Evolutionary conservation across 2,329 filamentous ascomycete genomes (phyloP), one percentile per base, ranked within the genome.

Genomic region (Coccinonectria pachysandricola): DNA sequence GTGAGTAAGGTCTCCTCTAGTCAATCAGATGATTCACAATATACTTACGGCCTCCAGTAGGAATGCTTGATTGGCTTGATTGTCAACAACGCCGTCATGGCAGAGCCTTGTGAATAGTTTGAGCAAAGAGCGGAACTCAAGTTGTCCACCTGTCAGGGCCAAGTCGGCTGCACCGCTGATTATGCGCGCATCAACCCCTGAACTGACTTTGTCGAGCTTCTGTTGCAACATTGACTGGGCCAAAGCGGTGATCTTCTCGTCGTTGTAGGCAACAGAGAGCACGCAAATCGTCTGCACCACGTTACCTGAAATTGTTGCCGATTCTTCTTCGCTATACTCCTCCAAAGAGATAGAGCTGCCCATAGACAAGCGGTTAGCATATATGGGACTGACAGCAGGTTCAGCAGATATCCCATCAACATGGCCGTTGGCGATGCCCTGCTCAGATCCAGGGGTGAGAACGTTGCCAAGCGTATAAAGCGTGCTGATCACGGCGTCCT

Each of bases 381-480:
- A 75, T 1, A 74, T 57, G 7, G 59, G 51, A 1, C 57, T 46
- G 12, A 56, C 28, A 1, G 43, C 53, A 6, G 56, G 45, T 27
- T 57, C 56, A 43, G 59, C 57, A 32, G 49, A 53, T 12, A 42
- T 43, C 18, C 59, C 60, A 34, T 65, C 67, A 18, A 53, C 40
- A 16, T 56, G 52, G 4, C 68, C 68, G 39, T 78, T 74, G 16
- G 62, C 61, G 28, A 68, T 59, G 22, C 57, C 62, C 21, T 62
- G 58, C 31, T 71, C 71, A 9, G 66, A 65, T 23, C 71, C 75
- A 5, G 85, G 78, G 42, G 86, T 95, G 9, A 98, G 65, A 4
- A 94, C 80, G 49, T 98, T 98, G 12, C 91, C 91, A n/a, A 98
- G 67, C 1, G 86, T 91, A 56, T 98, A 98, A 7, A 98, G 64